Conservation (phyloP, 176 grass and related monocot species). For the Rhynchospora breviuscula region DNA sequence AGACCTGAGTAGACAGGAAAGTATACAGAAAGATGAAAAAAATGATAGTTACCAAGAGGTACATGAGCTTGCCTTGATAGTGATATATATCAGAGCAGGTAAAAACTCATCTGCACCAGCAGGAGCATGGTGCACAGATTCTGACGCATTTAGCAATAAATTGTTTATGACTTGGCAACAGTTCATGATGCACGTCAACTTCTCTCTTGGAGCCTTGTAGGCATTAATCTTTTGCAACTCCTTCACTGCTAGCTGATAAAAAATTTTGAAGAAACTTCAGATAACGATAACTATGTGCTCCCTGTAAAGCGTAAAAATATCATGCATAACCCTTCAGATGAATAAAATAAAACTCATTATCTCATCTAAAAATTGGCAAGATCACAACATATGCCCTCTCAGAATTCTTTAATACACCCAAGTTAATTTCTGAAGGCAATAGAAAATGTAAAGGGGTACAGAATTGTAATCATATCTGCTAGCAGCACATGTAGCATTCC, state of each 20-base stretch:
- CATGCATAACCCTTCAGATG: background rate
- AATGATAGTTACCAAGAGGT: constrained; percentile 23
- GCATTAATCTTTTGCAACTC: constrained; percentile 91
- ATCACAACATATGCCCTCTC: background rate
- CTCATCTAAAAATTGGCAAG: background rate
- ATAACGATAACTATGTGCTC: background rate
- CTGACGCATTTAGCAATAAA: constrained; percentile 72
- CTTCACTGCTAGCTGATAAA: constrained; percentile 71
- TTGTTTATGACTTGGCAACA: constrained; percentile 97
- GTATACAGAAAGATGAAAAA: background rate
- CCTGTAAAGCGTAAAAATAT: background rate
- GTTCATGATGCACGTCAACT: constrained; percentile 79
- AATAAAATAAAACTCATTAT: background rate
- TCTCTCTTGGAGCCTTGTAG: constrained; percentile 76
- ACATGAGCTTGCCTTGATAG: constrained; percentile 70
- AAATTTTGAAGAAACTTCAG: constrained; percentile 17
- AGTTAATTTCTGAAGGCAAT: background rate
- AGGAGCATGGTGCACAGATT: constrained; percentile 48
- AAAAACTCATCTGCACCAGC: constrained; percentile 95
- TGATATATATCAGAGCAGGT: constrained; percentile 87
- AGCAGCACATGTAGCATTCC: background rate
- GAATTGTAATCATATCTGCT: background rate
- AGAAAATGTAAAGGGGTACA: background rate
- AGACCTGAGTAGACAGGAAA: background rate
- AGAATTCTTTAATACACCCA: background rate